phyloP scores from a whole-genome alignment of 176 grass and related monocot genomes.

The Paspalum notatum region DNA sequence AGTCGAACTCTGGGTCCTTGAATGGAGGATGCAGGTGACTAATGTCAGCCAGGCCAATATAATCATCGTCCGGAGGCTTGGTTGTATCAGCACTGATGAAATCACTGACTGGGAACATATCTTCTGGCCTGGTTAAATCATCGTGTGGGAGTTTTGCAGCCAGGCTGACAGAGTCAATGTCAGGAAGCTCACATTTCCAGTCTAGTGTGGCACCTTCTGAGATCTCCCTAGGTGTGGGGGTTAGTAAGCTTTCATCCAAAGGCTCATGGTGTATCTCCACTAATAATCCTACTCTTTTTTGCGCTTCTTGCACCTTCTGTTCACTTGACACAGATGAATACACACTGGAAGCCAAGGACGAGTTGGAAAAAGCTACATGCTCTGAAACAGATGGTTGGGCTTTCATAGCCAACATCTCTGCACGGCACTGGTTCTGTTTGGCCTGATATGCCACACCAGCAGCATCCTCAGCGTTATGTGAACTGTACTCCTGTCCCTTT shows the following conservation, averaged over 20 bases:
- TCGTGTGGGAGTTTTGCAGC: slow-evolving; percentile 16
- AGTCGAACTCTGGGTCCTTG: slow-evolving; percentile 14
- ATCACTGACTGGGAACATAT: slow-evolving; percentile 36
- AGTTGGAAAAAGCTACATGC: slow-evolving; percentile 25
- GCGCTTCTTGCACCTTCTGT: slow-evolving; percentile 18
- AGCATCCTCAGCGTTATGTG: slow-evolving; percentile 40
- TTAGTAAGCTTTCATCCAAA: slow-evolving; percentile 16
- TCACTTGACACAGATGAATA: slow-evolving; percentile 37
- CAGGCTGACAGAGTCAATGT: not conserved
- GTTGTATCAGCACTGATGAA: slow-evolving; percentile 10
- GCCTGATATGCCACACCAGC: slow-evolving; percentile 42
- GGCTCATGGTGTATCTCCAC: slow-evolving; percentile 19
- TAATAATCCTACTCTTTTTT: not conserved
- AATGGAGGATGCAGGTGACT: slow-evolving; percentile 41
- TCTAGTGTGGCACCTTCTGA: slow-evolving; percentile 3
- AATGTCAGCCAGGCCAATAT: slow-evolving; percentile 55
- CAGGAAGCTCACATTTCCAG: slow-evolving; percentile 24
- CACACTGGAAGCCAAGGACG: slow-evolving; percentile 28
- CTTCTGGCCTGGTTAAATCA: slow-evolving; percentile 29
- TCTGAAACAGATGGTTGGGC: not conserved
- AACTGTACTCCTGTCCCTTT: slow-evolving; percentile 38
- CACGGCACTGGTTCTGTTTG: not conserved
- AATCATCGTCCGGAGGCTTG: slow-evolving; percentile 34
- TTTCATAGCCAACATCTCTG: slow-evolving; percentile 42
- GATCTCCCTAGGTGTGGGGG: slow-evolving; percentile 27